A percentile compares a stretch with the other conserved stretches of the same genome.
These are phyloP conservation scores for Exophiala lecanii-corni DNA, from an alignment of 2,329 filamentous ascomycete species.

Conservation along the genomic window DNA sequence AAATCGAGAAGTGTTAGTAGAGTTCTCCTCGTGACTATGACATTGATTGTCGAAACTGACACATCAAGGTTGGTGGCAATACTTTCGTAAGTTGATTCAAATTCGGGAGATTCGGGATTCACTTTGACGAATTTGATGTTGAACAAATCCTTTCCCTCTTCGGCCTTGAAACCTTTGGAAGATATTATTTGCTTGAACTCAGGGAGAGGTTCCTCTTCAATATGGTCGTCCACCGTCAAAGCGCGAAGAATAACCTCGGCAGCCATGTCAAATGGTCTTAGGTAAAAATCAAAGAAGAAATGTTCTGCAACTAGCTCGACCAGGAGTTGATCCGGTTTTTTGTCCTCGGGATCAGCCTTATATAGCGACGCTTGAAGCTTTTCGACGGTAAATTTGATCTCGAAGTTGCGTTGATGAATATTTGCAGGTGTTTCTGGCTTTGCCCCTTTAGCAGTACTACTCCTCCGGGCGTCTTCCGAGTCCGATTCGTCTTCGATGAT, in stretches of 20 bases:
- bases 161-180: constrained; percentile 67
- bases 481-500: constrained; percentile 68
- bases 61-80: constrained; percentile 91
- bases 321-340: constrained; percentile 70
- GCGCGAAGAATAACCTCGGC: constrained; percentile 85
- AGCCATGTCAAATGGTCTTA: constrained; percentile 85
- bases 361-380: constrained; percentile 90
- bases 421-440: constrained; percentile 52
- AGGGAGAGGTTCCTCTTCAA: constrained; percentile 74
- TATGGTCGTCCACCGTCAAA: constrained; percentile 87
- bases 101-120: constrained; percentile 86
- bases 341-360: constrained; percentile 71
- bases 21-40: constrained; percentile 90
- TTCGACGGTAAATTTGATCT: constrained; percentile 95
- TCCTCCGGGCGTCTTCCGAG: constrained; percentile 55
- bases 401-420: constrained; percentile 84
- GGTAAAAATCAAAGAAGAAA: constrained; percentile 82
- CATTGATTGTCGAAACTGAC: constrained; percentile 88
- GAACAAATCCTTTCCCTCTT: constrained; percentile 75
- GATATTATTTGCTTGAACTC: constrained; percentile 99
- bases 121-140: constrained; percentile 85
- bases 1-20: constrained; percentile 91
- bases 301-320: constrained; percentile 87
- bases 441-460: constrained; percentile 65
- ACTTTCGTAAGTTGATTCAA: constrained; percentile 84